phyloP scores from a whole-genome alignment of 331 rosid genomes.

The Spiraea crenata region DNA sequence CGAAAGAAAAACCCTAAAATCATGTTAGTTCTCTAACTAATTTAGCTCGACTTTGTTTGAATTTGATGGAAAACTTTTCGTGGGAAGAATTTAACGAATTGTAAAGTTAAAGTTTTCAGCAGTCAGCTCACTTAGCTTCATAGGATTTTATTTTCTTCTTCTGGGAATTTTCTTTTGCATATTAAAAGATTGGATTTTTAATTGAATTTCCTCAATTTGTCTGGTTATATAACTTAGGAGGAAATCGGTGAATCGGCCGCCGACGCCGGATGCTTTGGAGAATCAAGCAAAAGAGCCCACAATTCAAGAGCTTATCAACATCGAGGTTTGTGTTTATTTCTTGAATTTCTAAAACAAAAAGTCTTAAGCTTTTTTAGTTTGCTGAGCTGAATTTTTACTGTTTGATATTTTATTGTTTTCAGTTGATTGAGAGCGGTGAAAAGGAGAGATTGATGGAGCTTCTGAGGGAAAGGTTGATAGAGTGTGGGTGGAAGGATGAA shows the following conservation, averaged over 20 bases:
- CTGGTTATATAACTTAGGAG: conserved; percentile 43
- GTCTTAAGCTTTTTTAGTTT: not conserved
- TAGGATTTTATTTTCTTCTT: not conserved
- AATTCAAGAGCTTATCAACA: conserved; percentile 61
- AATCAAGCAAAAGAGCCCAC: conserved; percentile 61
- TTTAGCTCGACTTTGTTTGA: not conserved
- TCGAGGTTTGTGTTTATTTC: conserved; percentile 46
- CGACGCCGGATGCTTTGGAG: conserved; percentile 76
- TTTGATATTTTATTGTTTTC: not conserved
- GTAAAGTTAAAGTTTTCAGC: not conserved
- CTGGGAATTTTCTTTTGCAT: not conserved
- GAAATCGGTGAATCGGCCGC: conserved; percentile 83
- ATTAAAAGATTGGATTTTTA: not conserved
- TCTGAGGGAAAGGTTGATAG: conserved; percentile 83
- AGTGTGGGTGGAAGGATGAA: conserved; percentile 97
- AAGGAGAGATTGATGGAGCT: conserved; percentile 86
- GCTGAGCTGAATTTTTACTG: not conserved
- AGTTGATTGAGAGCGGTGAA: conserved; percentile 88
- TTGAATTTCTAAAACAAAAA: no score
- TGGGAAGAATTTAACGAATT: not conserved
- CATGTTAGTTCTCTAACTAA: not conserved
- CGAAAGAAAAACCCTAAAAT: no score
- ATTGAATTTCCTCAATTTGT: not conserved
- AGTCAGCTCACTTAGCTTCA: not conserved
- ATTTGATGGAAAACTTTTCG: not conserved